phyloP scores from a whole-genome alignment of 2,329 filamentous ascomycete species.

The Cladophialophora carrionii region DNA sequence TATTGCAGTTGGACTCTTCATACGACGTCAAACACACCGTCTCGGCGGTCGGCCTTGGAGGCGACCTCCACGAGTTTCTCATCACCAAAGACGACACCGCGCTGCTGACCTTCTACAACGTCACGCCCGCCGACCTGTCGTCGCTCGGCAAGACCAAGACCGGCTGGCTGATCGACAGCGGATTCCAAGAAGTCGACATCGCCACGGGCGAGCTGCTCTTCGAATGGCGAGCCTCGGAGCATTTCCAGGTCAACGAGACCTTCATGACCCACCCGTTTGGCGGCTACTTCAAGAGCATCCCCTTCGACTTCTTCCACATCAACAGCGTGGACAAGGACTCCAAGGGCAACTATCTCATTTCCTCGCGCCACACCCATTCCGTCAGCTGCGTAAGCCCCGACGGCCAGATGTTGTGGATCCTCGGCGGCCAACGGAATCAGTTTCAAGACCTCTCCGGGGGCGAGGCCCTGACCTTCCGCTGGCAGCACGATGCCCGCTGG shows the following conservation, averaged over 20 bases:
- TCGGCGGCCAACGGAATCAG: slow-evolving; percentile 54
- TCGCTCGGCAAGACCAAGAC: slow-evolving; percentile 39
- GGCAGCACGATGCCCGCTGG: slow-evolving; percentile 59
- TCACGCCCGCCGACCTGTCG: slow-evolving; percentile 26
- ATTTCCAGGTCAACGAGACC: slow-evolving; percentile 42
- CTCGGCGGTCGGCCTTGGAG: slow-evolving; percentile 32
- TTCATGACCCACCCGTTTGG: slow-evolving; percentile 29
- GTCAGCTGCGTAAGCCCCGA: slow-evolving; percentile 50
- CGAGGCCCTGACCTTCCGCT: slow-evolving; percentile 53
- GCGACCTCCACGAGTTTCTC: slow-evolving; percentile 36
- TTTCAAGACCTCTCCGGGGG: slow-evolving; percentile 50
- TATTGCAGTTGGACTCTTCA: slow-evolving; percentile 31
- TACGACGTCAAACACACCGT: slow-evolving; percentile 33
- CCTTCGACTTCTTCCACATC: slow-evolving; percentile 62
- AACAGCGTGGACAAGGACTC: slow-evolving; percentile 58
- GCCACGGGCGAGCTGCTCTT: slow-evolving; percentile 51
- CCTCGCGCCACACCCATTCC: slow-evolving; percentile 48
- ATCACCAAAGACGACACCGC: slow-evolving; percentile 32
- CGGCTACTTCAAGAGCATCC: slow-evolving; percentile 24
- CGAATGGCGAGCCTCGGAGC: slow-evolving; percentile 54
- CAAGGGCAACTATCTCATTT: slow-evolving; percentile 52
- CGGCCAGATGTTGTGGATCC: slow-evolving; percentile 52
- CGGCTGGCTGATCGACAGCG: slow-evolving; percentile 49
- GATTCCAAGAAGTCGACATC: slow-evolving; percentile 54
- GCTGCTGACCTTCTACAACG: slow-evolving; percentile 33